Evolutionary conservation across 202 grass and related monocot genomes (phyloP).

Genomic region (Panicum virgatum): DNA sequence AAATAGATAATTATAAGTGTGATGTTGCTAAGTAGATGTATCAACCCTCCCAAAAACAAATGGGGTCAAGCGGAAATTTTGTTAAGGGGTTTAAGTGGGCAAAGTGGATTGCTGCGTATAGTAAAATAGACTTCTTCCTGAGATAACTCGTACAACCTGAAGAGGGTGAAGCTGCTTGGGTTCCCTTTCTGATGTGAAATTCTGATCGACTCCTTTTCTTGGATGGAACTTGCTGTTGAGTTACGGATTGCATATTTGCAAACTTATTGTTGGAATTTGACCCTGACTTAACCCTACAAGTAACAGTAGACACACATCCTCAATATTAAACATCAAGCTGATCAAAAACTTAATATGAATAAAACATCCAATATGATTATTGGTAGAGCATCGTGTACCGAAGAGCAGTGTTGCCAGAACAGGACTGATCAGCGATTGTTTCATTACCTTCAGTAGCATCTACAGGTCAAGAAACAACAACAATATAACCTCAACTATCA

Average conservation of each 20-base stretch:
- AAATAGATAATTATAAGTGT: neutral
- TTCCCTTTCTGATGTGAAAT: neutral
- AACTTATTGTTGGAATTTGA: neutral
- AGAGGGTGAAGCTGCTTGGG: neutral
- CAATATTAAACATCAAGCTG: too few species aligned
- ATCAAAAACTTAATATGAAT: too few species aligned
- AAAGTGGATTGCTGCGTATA: too few species aligned
- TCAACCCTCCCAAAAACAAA: neutral
- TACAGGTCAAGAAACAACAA: too few species aligned
- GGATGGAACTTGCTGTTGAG: neutral
- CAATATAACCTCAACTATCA: too few species aligned
- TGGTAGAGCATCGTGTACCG: too few species aligned
- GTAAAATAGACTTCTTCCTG: neutral
- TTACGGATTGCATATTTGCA: neutral
- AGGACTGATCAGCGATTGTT: too few species aligned
- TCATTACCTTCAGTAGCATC: too few species aligned
- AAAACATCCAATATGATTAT: too few species aligned
- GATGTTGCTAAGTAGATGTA: neutral
- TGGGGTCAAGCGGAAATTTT: too few species aligned
- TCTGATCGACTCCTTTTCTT: neutral
- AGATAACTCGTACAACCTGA: neutral
- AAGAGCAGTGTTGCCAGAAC: too few species aligned
- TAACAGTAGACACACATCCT: neutral
- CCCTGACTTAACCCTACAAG: neutral
- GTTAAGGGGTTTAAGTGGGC: too few species aligned